Conservation (phyloP, 192 early-diverging fungal genomes). For the Coemansia sp. region DNA sequence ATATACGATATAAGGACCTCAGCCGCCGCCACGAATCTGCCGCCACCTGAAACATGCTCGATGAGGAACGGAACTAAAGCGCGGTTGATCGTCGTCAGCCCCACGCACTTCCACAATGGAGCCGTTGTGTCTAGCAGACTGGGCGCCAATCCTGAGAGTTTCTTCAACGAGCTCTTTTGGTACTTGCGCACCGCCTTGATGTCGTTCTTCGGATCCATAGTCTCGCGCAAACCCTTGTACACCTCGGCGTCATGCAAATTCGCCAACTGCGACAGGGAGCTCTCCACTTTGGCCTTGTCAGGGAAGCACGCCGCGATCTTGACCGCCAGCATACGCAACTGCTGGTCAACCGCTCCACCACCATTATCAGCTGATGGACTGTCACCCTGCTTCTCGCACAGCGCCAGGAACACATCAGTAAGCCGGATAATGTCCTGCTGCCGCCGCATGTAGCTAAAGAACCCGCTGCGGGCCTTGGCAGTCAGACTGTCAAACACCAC, state of each 20-base stretch:
- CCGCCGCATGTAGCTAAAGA: constrained; percentile 73
- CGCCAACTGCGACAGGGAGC: constrained; percentile 71
- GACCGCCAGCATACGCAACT: constrained; percentile 58
- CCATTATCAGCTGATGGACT: constrained; percentile 47
- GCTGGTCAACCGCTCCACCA: constrained; percentile 49
- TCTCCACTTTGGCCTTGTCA: constrained; percentile 64
- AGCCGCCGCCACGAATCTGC: constrained; percentile 23
- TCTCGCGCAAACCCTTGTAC: constrained; percentile 67
- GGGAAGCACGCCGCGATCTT: constrained; percentile 63
- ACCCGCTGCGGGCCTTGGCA: constrained; percentile 70
- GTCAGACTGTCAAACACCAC: constrained; percentile 66
- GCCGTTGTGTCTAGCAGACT: constrained; percentile 70
- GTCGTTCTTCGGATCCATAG: constrained; percentile 71
- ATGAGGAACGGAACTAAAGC: constrained; percentile 58
- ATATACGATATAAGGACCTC: constrained; percentile 30
- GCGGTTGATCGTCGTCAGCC: constrained; percentile 74
- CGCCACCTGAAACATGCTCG: constrained; percentile 49
- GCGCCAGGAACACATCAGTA: constrained; percentile 61
- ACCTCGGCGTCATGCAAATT: constrained; percentile 66
- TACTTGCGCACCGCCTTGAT: constrained; percentile 73
- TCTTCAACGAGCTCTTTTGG: constrained; percentile 69
- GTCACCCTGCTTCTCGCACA: constrained; percentile 64
- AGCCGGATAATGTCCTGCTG: constrained; percentile 67
- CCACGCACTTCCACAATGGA: constrained; percentile 73
- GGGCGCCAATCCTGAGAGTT: constrained; percentile 64